A percentile compares a stretch with the other conserved stretches of the same genome.
These are phyloP conservation scores for Arthrobotrys musiformis DNA, from an alignment of 2,329 filamentous ascomycete genomes.

Conservation along the genomic window DNA sequence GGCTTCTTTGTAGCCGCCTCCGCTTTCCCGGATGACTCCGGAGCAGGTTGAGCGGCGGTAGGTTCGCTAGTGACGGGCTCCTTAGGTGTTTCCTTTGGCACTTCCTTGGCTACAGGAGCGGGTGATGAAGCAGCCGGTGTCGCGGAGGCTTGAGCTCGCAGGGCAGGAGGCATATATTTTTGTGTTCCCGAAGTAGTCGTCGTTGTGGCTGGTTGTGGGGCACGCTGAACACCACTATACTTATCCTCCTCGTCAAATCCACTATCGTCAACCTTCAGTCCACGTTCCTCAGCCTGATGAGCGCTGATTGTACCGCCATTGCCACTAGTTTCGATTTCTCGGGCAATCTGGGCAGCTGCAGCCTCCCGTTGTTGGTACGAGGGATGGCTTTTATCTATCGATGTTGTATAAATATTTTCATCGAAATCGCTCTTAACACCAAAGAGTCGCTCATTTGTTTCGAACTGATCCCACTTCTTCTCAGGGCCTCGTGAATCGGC, in stretches of 20 bases:
- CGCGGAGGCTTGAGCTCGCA: constrained; percentile 71
- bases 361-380: constrained; percentile 81
- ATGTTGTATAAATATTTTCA: constrained; percentile 92
- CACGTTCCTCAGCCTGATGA: constrained; percentile 90
- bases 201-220: constrained; percentile 62
- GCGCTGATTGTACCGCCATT: constrained; percentile 74
- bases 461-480: constrained; percentile 88
- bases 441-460: constrained; percentile 85
- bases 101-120: constrained; percentile 51
- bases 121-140: constrained; percentile 60
- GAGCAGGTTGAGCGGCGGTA: neutral
- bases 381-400: constrained; percentile 85
- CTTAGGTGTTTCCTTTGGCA: constrained; percentile 34
- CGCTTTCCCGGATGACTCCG: constrained; percentile 44
- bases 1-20: constrained; percentile 65
- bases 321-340: constrained; percentile 78
- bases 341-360: constrained; percentile 82
- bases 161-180: constrained; percentile 91
- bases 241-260: constrained; percentile 91
- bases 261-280: constrained; percentile 74
- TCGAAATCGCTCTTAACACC: constrained; percentile 90
- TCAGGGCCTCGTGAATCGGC: constrained; percentile 37
- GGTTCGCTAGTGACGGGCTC: constrained; percentile 9
- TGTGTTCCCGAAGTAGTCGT: constrained; percentile 68
- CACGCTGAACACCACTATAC: constrained; percentile 86